Evolutionary conservation across 2,329 filamentous ascomycete genomes (phyloP), one percentile per base, ranked within the genome.

Genomic region (Fusarium proliferatum): DNA sequence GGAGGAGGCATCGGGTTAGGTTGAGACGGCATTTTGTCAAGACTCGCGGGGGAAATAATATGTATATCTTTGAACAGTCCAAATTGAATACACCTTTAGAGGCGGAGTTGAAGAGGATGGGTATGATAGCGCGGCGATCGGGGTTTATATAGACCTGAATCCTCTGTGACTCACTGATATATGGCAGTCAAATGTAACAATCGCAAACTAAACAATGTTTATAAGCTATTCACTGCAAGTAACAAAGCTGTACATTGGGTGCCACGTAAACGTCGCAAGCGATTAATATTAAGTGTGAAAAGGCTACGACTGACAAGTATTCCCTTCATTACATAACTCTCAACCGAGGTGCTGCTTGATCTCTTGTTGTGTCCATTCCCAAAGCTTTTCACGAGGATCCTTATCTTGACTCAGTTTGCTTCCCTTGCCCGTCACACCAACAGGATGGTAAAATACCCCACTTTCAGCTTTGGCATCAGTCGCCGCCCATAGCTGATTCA

Each of bases 351-450:
- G 63, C 26, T 66, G 48, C 11, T 38, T 36, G 11, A 66, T 66
- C 21, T 66, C 63, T 4, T 65, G 30, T 13, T 65, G 42, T 1
- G 64, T 66, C 61, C 61, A 67, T 1, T 67, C 64, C 64, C 64
- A 67, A 15, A 67, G 62, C 23, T 33, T 60, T 8, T 67, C 64
- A 4, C 61, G 26, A 3, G 33, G 26, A 3, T 60, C 42, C 6
- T 41, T 60, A 8, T 67, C 33, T 9, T 23, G 33, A 6, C 38
- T 51, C 7, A 66, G 2, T 8, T 67, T 67, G 5, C 61, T 67
- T 9, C 61, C 64, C 16, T 67, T 67, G 9, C 61, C 64, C 17
- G 8, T 16, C 3, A 67, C 51, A 6, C 64, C 64, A 19, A 67
- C 43, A n/a, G 64, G 64, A 10, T 67, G 42, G 10, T 67, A 67